phyloP scores from a whole-genome alignment of 768 basidiomycete genomes.

The Paxillus rubicundulus region DNA sequence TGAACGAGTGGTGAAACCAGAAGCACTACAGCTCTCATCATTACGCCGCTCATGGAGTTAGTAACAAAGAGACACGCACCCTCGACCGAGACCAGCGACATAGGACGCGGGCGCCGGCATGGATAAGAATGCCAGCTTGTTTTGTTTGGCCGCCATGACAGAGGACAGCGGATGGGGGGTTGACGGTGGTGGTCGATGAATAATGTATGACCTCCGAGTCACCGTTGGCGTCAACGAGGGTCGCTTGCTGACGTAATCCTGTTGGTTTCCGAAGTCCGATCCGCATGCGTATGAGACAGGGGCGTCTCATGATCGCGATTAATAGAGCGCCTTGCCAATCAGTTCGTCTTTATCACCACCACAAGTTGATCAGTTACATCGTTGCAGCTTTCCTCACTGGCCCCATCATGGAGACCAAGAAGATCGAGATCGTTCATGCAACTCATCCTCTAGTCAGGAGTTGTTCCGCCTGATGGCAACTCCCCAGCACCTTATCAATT shows the following conservation, averaged over 20 bases:
- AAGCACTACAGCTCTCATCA: conserved; percentile 56
- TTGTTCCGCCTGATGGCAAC: conserved; percentile 5
- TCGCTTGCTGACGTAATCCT: not conserved
- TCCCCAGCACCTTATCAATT: conserved; percentile 10
- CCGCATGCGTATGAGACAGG: too few species aligned
- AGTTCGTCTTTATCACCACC: too few species aligned
- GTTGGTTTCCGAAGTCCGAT: not conserved
- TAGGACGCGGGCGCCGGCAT: conserved; percentile 96
- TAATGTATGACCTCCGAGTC: not conserved
- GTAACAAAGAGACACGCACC: conserved; percentile 47
- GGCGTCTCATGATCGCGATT: too few species aligned
- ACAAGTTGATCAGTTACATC: too few species aligned
- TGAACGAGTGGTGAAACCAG: conserved; percentile 95
- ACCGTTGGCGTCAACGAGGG: not conserved
- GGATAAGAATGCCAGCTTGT: conserved; percentile 83
- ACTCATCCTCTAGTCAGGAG: conserved; percentile 12
- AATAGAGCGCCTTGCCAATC: too few species aligned
- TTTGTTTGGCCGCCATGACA: conserved; percentile 49
- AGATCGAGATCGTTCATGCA: conserved; percentile 4
- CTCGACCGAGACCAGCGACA: conserved; percentile 97
- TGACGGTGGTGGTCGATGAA: not conserved
- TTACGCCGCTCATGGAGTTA: conserved; percentile 1
- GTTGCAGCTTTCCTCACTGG: too few species aligned
- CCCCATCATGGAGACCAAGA: not conserved
- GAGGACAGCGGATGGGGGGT: not conserved